Base-by-base conservation (phyloP, 371 early-diverging fungal genomes). In the Mortierella sp. region DNA sequence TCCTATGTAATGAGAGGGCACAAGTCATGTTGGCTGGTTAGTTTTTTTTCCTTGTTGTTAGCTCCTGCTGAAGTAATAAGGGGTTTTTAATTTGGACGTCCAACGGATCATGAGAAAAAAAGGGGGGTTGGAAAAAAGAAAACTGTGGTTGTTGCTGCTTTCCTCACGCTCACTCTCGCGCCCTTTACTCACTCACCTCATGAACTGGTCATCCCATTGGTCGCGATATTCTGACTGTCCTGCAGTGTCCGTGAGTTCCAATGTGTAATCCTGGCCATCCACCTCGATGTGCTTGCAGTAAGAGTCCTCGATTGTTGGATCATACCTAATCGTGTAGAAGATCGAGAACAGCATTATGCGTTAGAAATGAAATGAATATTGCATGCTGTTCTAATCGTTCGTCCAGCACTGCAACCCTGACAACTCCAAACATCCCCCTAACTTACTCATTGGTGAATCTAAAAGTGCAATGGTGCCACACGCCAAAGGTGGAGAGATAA, bases 181-280 rank as follows among this genome's bases (percentile, higher is more conserved):
- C 26, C 24, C 11, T 28, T 28, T 26, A 11, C 19, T 6, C 24
- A n/a, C 71, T 46, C 14, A 79, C 87, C 87, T 81, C 78, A 86
- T 73, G 69, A 82, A 78, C 31, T 74, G 77, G 40, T 85, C 86
- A 43, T 85, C 79, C 86, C 86, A 85, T 26, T 79, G 79, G 5
- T 81, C 86, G 40, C 88, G 81, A 40, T 88, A 88, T 54, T 88
- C 88, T n/a, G 86, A 77, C 69, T 88, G 88, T 13, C 88, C 87
- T 9, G 88, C 88, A 11, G 88, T 88, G 57, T 88, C 88, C 4
- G 80, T 88, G 28, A 88, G 83, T 34, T 88, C 88, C 2, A 88
- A 79, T 1, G 82, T 86, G 34, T 82, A 86, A 24, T 86, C 87
- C 67, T 72, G 54, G 1, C 80, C 87, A 57, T 88, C 88, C 16